Percentiles rank a stretch among this genome's conserved stretches.
Conservation (phyloP, 257 asterid genomes). For the Capsicum pubescens region DNA sequence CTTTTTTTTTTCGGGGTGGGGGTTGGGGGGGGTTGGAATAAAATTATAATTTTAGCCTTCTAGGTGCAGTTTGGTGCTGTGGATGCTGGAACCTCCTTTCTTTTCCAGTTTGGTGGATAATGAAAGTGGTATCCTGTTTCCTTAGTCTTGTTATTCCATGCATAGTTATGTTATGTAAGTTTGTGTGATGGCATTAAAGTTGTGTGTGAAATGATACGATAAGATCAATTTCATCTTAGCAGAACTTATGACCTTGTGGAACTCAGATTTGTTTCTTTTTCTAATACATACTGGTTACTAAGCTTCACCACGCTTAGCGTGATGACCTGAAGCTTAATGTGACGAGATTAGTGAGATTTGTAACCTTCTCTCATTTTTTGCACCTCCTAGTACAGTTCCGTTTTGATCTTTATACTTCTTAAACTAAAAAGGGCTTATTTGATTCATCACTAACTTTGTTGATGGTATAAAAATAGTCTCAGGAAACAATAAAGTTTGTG, state of each 20-base stretch:
- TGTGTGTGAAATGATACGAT: neutral
- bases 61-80: neutral
- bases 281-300: neutral
- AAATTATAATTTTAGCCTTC: neutral
- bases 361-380: neutral
- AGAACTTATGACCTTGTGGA: neutral
- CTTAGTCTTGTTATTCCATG: neutral
- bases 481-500: neutral
- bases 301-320: neutral
- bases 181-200: neutral
- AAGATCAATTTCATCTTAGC: neutral
- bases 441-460: neutral
- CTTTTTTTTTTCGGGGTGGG: neutral
- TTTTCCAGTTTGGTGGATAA: neutral
- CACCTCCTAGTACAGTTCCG: too few relatives aligned
- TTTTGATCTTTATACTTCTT: neutral
- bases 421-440: neutral
- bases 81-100: neutral
- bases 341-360: neutral
- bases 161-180: neutral
- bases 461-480: neutral
- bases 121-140: neutral
- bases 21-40: neutral
- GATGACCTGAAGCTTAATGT: neutral
- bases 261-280: neutral